These are phyloP conservation scores for Fomitopsis serialis DNA, from an alignment of 768 basidiomycete species.

Conservation along the genomic window DNA sequence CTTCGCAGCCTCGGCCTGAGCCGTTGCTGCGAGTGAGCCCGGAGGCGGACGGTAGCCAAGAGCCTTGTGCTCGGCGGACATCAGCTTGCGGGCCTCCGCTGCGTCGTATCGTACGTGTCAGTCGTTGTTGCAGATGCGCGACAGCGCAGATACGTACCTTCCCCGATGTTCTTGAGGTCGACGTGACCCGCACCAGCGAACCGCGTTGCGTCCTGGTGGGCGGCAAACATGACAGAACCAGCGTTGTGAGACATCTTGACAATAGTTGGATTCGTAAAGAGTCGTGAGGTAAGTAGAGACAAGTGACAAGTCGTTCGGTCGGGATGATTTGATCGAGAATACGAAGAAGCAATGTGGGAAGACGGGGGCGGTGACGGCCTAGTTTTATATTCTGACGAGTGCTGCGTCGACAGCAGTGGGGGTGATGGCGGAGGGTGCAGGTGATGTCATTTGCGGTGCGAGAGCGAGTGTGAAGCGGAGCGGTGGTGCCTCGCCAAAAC, in stretches of 20 bases:
- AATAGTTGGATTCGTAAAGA: too few relatives aligned
- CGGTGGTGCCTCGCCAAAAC: too few relatives aligned
- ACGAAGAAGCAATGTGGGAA: too few relatives aligned
- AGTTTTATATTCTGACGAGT: too few relatives aligned
- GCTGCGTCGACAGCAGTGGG: too few relatives aligned
- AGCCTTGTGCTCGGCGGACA: conserved; percentile 24
- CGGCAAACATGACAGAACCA: conserved; percentile 2
- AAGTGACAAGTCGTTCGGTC: too few relatives aligned
- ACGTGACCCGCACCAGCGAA: conserved; percentile 2
- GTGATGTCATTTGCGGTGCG: too few relatives aligned
- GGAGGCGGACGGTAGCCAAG: conserved; percentile 24
- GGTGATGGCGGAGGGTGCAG: too few relatives aligned
- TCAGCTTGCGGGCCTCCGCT: conserved; percentile 13
- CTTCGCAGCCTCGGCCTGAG: conserved; percentile 17
- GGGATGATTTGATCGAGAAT: too few relatives aligned
- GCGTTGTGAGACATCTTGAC: not conserved
- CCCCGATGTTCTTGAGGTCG: conserved; percentile 20
- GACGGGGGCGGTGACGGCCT: too few relatives aligned
- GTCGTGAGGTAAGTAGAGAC: too few relatives aligned
- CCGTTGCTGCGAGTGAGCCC: conserved; percentile 21
- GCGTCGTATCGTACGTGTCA: not conserved
- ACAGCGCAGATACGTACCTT: conserved; percentile 9
- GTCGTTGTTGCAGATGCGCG: not conserved
- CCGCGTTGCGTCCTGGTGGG: conserved; percentile 4
- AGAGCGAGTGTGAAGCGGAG: too few relatives aligned